These are phyloP conservation scores for Aspergillus homomorphus DNA, from an alignment of 495 filamentous ascomycete genomes.

Conservation along the genomic window DNA sequence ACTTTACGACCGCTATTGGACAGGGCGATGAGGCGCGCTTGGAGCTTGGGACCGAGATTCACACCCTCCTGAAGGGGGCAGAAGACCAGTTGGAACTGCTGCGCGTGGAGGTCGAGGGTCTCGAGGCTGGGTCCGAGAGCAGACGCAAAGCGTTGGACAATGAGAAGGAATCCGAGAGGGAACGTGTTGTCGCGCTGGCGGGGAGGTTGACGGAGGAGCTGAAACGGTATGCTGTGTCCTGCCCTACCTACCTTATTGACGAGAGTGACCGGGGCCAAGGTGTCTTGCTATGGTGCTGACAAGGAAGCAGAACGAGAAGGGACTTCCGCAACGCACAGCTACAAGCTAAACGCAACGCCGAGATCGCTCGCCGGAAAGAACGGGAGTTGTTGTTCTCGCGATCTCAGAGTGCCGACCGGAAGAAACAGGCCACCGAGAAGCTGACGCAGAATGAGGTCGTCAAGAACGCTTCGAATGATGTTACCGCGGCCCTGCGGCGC, in stretches of 20 bases:
- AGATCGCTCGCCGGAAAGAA: conserved; percentile 69
- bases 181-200: conserved; percentile 60
- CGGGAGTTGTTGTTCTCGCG: conserved; percentile 69
- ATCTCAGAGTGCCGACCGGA: conserved; percentile 35
- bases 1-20: conserved; percentile 59
- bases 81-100: conserved; percentile 85
- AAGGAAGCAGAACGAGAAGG: conserved; percentile 49
- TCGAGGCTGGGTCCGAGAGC: conserved; percentile 44
- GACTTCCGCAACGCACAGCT: conserved; percentile 85
- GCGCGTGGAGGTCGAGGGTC: conserved; percentile 70
- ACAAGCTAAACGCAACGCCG: conserved; percentile 71
- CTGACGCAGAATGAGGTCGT: conserved; percentile 65
- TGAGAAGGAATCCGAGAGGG: conserved; percentile 53
- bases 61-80: conserved; percentile 73
- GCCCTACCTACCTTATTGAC: background rate
- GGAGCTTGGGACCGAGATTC: conserved; percentile 83
- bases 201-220: conserved; percentile 64
- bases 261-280: no score
- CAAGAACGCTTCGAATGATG: conserved; percentile 70
- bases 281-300: no score
- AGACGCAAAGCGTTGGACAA: conserved; percentile 38
- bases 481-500: conserved; percentile 78
- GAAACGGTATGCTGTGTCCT: conserved; percentile 47
- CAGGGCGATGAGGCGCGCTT: conserved; percentile 61
- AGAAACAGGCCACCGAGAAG: conserved; percentile 40